Base-by-base conservation (phyloP, 2,329 filamentous ascomycete genomes). In the Coniochaeta sp. region DNA sequence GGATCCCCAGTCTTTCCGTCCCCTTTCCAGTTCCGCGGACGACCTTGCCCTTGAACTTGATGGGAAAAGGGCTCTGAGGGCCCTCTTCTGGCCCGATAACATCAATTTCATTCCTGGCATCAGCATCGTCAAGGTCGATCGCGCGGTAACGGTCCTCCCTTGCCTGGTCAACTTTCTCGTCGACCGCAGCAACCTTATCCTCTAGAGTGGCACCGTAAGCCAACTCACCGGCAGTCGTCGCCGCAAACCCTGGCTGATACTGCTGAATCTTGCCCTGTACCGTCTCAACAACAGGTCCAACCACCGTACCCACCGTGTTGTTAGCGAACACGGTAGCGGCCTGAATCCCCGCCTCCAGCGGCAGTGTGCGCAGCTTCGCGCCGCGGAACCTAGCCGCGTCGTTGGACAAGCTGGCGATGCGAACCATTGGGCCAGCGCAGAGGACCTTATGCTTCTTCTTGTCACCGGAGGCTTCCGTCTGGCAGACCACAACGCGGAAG, bases 371-470 rank as follows among this genome's bases (percentile, higher is more conserved):
- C 6, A 90, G 68, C 63, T 86, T 87, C 0, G 88, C 86, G 0
- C 88, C 88, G 8, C 85, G 81, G 1, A 89, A 69, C 0, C 86
- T 80, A 66, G 83, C 85, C 0, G 81, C 76, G 62, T 85, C 85
- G 0, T 79, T 77, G 0, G 86, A 87, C 0, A 84, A 84, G 62
- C 87, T 89, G 1, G 88, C 81, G n/a, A 90, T 76, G 17, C 88
- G 80, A 64, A 90, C 90, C 0, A 88, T 81, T 0, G 88, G 87
- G 63, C 86, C 89, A 0, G 81, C 79, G 62, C 87, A 89, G 0
- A 90, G 77, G 0, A 82, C 76, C 65, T 83, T 86, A 64, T 81
- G 82, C 69, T 79, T 81, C 59, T 70, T 71, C 1, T 36, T 65
- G 59, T 44, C 69, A 0, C 78, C 82, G 0, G 76, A 71, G 22